A percentile compares a stretch with the other conserved stretches of the same genome.
phyloP scores from a whole-genome alignment of 2,329 filamentous ascomycete species.

The Clathrospora elynae region DNA sequence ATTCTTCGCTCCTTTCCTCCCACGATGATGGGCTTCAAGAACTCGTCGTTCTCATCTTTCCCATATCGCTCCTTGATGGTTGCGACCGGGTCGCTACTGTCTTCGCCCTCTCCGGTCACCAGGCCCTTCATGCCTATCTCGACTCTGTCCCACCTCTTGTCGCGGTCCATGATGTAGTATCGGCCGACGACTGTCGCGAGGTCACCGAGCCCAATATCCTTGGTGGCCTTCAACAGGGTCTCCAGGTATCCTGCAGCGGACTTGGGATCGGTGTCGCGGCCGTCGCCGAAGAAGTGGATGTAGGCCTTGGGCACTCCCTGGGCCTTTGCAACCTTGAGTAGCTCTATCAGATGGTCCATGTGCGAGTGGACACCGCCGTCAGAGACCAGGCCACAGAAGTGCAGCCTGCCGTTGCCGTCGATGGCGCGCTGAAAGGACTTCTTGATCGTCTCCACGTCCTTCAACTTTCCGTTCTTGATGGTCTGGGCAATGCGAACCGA shows the following conservation, averaged over 20 bases:
- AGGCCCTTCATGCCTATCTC: constrained; percentile 89
- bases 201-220: constrained; percentile 85
- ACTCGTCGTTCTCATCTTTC: constrained; percentile 91
- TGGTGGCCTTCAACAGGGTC: constrained; percentile 76
- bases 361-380: constrained; percentile 97
- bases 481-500: constrained; percentile 93
- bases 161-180: constrained; percentile 99
- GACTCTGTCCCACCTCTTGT: constrained; percentile 97
- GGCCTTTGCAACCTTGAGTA: constrained; percentile 89
- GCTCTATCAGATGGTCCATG: constrained; percentile 86
- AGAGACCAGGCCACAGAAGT: constrained; percentile 89
- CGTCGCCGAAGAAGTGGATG: constrained; percentile 99
- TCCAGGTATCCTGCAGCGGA: constrained; percentile 87
- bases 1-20: constrained; percentile 85
- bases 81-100: constrained; percentile 80
- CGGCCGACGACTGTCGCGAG: constrained; percentile 92
- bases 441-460: constrained; percentile 76
- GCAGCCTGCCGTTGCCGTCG: constrained; percentile 86
- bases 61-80: constrained; percentile 88
- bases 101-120: constrained; percentile 83
- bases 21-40: constrained; percentile 96
- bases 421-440: constrained; percentile 79
- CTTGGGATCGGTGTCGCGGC: constrained; percentile 97
- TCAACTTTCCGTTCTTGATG: constrained; percentile 82
- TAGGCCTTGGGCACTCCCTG: constrained; percentile 86